phyloP scores from a whole-genome alignment of 108 stramenopile species.

The Nannochloropsis gaditana region DNA sequence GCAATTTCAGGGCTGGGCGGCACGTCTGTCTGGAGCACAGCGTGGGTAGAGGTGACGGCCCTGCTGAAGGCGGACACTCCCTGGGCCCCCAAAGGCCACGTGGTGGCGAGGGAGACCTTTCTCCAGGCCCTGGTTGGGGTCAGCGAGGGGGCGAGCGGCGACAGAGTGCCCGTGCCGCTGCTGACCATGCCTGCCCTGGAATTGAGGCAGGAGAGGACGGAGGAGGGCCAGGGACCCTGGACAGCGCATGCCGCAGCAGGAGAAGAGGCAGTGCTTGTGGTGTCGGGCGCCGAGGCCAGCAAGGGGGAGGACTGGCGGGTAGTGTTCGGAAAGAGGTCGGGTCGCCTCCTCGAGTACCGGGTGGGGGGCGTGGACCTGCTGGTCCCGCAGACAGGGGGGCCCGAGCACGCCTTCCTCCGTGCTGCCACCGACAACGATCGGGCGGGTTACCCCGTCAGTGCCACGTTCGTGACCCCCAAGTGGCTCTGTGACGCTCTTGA shows the following conservation, averaged over 20 bases:
- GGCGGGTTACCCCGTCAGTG: slow-evolving; percentile 26
- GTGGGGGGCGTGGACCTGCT: slow-evolving; percentile 29
- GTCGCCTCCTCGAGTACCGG: slow-evolving; percentile 26
- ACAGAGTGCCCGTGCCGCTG: neutral
- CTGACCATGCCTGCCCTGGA: neutral
- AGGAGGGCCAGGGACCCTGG: neutral
- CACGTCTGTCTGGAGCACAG: neutral
- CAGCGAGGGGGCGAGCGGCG: neutral
- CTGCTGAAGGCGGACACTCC: neutral
- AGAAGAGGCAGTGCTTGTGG: neutral
- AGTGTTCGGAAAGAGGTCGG: slow-evolving; percentile 21
- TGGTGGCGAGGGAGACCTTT: neutral
- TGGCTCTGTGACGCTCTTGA: neutral
- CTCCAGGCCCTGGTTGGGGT: neutral
- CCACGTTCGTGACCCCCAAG: slow-evolving; percentile 28
- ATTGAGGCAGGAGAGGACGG: neutral
- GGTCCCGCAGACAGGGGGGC: slow-evolving; percentile 19
- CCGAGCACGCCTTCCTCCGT: slow-evolving; percentile 27
- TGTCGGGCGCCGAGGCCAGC: neutral
- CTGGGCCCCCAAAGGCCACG: slow-evolving; percentile 6
- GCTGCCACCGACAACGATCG: slow-evolving; percentile 45
- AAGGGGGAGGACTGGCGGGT: slow-evolving; percentile 25
- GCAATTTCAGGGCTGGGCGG: neutral
- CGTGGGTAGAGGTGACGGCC: neutral
- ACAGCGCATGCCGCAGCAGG: neutral